These are phyloP conservation scores for Linnemannia schmuckeri DNA, from an alignment of 192 early-diverging fungal species.

Conservation along the genomic window DNA sequence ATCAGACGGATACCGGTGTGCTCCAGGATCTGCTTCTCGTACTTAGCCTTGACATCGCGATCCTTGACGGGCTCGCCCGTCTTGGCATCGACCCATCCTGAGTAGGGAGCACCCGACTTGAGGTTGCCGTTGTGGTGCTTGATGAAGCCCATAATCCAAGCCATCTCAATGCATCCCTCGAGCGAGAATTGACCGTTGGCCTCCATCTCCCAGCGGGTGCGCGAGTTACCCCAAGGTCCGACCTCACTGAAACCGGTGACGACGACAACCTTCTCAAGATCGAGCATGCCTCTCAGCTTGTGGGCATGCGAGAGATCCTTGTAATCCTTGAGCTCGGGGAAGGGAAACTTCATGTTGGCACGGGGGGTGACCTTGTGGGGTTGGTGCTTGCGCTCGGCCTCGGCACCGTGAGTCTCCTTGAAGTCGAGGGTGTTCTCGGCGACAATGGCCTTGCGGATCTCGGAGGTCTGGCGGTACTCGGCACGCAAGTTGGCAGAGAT, in stretches of 20 bases:
- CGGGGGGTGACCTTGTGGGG: constrained; percentile 81
- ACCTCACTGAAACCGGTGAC: constrained; percentile 95
- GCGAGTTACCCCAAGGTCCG: constrained; percentile 89
- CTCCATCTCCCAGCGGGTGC: constrained; percentile 98
- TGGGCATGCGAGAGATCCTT: constrained; percentile 75
- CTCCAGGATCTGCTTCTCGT: constrained; percentile 89
- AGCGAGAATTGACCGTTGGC: constrained; percentile 89
- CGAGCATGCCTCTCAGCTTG: constrained; percentile 80
- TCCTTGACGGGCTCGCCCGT: constrained; percentile 89
- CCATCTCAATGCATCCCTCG: constrained; percentile 95
- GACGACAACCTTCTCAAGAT: constrained; percentile 93
- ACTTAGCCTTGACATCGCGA: constrained; percentile 88
- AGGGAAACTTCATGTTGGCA: constrained; percentile 89
- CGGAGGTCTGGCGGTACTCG: constrained; percentile 85
- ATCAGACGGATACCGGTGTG: constrained; percentile 95
- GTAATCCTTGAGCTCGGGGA: constrained; percentile 76
- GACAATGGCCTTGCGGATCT: constrained; percentile 88
- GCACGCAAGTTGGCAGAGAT: constrained; percentile 80
- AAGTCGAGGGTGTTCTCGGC: constrained; percentile 84
- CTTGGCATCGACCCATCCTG: constrained; percentile 94
- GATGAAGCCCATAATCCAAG: constrained; percentile 98
- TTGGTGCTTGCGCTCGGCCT: constrained; percentile 72
- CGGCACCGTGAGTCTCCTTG: constrained; percentile 80
- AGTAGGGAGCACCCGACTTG: constrained; percentile 82
- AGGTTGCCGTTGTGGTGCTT: constrained; percentile 88